These are phyloP conservation scores for Rhododendron kiyosumense DNA, from an alignment of 148 eudicot genomes.

Conservation along the genomic window DNA sequence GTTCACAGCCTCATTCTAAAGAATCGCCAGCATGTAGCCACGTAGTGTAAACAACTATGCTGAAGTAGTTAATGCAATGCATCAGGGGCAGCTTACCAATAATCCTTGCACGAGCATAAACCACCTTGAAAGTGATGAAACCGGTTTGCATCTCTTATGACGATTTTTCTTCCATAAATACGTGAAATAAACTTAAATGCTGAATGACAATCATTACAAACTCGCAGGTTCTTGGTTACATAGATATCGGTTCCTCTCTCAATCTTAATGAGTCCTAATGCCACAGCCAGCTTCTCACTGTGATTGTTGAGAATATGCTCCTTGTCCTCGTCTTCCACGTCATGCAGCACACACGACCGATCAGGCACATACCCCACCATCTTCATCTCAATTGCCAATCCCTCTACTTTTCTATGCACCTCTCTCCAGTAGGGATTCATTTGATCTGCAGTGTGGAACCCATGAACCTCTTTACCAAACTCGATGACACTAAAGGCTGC, in stretches of 20 bases:
- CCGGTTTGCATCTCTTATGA: constrained; percentile 20
- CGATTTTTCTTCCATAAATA: constrained; percentile 15
- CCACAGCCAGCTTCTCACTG: constrained; percentile 24
- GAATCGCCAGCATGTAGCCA: neutral
- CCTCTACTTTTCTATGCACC: constrained; percentile 21
- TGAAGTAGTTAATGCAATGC: neutral
- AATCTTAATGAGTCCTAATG: constrained; percentile 20
- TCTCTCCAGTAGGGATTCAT: constrained; percentile 20
- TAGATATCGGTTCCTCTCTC: neutral
- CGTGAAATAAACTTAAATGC: constrained; percentile 15
- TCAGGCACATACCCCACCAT: constrained; percentile 29
- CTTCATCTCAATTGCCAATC: constrained; percentile 27
- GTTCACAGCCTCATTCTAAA: neutral
- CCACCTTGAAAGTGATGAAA: constrained; percentile 26
- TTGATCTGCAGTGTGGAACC: constrained; percentile 36
- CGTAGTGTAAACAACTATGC: neutral
- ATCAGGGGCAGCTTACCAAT: constrained; percentile 12
- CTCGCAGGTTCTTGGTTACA: constrained; percentile 22
- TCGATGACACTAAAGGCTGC: constrained; percentile 49
- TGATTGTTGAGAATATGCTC: constrained; percentile 13
- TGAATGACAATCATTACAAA: constrained; percentile 23
- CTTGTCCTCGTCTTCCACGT: constrained; percentile 21
- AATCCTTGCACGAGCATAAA: constrained; percentile 23
- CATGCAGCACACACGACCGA: constrained; percentile 21
- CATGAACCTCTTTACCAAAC: constrained; percentile 30